Evolutionary conservation across 164 flowering plant genomes (phyloP).

Genomic region (Paratinospora sagittata): DNA sequence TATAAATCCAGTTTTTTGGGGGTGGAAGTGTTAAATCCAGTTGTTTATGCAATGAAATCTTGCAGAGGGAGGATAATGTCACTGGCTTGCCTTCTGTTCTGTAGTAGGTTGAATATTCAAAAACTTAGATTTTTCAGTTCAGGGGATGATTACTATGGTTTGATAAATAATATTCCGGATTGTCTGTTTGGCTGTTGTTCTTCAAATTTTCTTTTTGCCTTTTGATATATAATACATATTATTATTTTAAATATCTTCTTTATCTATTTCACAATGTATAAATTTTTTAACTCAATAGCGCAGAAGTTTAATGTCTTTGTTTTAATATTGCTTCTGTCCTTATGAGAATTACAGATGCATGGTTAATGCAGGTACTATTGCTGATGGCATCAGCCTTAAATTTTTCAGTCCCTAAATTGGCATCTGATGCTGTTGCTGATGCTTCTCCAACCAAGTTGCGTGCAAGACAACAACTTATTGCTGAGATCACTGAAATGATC

Average conservation of each 20-base stretch:
- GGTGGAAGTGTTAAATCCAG: no score
- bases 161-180: background rate
- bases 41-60: no score
- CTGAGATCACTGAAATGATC: conserved; percentile 97
- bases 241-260: background rate
- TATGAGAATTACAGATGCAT: background rate
- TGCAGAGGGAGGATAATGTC: no score
- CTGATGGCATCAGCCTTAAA: conserved; percentile 89
- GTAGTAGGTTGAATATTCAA: no score
- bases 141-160: background rate
- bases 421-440: conserved; percentile 27
- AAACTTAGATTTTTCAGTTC: background rate
- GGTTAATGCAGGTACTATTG: conserved; percentile 61
- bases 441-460: conserved; percentile 46
- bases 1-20: no score
- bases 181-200: background rate
- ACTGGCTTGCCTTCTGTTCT: no score
- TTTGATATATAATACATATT: background rate
- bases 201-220: background rate
- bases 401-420: conserved; percentile 31
- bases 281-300: background rate
- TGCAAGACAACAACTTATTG: conserved; percentile 66
- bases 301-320: background rate
- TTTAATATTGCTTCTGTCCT: conserved; percentile 6
- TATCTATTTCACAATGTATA: background rate